Base-by-base conservation (phyloP, 805 yeast genomes). In the Hanseniaspora lindneri region DNA sequence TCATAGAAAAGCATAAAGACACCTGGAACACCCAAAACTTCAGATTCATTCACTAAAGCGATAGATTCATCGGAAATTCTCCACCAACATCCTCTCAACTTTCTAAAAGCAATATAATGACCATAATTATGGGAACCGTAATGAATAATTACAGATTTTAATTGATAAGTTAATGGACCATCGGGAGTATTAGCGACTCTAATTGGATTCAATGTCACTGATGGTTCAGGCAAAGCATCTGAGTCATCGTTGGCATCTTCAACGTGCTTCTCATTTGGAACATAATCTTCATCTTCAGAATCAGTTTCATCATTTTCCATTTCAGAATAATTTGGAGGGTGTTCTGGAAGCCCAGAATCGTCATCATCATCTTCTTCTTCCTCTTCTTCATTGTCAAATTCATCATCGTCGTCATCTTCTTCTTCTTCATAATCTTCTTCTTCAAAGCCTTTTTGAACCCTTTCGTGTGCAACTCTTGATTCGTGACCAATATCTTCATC, bases 111-210 rank as follows among this genome's bases (percentile, higher is more conserved):
- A 52, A 89, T 83, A 60, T 89, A 89, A 63, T 89, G 98, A n/a
- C 98, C 98, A 61, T 86, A 92, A 57, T 89, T 87, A 57, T 92
- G 96, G 1, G 95, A 83, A 42, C 98, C 98, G 61, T 81, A 88
- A 63, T 89, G 98, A 1, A 89, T 79, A 39, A 89, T 83, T 1
- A 84, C 92, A 0, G 96, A 84, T 59, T 83, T 83, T 53, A 89
- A 70, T 34, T 77, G 72, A 62, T 89, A 89, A 3, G 72, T 66
- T 39, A 81, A 61, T 2, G 72, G 69, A 2, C 77, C 72, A 51
- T 65, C 60, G 5, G 66, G 63, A 8, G 58, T 58, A 13, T 55
- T 56, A 3, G 59, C 55, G 1, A 56, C 47, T 44, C 49, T 47
- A 5, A 51, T 25, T 2, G 49, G 34, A 13, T 40, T 47, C 16